phyloP scores from a whole-genome alignment of 192 early-diverging fungal genomes.

The Backusella australiensis region DNA sequence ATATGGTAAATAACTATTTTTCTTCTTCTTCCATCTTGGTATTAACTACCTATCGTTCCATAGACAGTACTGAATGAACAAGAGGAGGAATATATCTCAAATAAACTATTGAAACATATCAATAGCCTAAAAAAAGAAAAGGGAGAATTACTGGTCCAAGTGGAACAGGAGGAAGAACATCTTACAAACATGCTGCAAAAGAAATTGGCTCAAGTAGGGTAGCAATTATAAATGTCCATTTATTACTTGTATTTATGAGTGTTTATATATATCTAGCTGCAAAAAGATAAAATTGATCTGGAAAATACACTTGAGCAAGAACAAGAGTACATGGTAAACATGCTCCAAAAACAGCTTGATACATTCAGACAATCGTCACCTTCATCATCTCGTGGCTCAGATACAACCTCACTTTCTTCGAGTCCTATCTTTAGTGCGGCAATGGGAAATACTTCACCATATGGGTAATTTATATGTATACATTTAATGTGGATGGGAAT shows the following conservation, averaged over 20 bases:
- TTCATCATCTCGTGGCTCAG: slow-evolving; percentile 4
- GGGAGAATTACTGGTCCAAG: slow-evolving; percentile 67
- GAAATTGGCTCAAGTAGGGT: slow-evolving; percentile 57
- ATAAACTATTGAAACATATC: slow-evolving; percentile 72
- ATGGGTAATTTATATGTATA: not conserved
- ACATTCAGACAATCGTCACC: slow-evolving; percentile 28
- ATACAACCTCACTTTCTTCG: slow-evolving; percentile 7
- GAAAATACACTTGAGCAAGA: slow-evolving; percentile 90
- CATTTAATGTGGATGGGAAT: not conserved
- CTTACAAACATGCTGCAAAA: slow-evolving; percentile 77
- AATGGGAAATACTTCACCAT: not conserved
- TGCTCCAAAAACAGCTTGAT: slow-evolving; percentile 81
- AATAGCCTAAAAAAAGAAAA: slow-evolving; percentile 78
- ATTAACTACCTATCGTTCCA: not conserved
- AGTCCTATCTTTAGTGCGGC: not conserved
- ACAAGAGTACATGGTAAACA: slow-evolving; percentile 90
- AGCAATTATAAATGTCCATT: no score
- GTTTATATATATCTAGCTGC: slow-evolving; percentile 47
- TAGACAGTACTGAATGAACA: slow-evolving; percentile 58
- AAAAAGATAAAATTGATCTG: slow-evolving; percentile 88
- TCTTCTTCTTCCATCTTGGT: not conserved
- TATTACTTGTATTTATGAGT: not conserved
- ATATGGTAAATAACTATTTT: slow-evolving; percentile 41
- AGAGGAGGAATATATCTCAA: slow-evolving; percentile 77
- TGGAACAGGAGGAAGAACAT: slow-evolving; percentile 82